Evolutionary conservation across 495 filamentous ascomycete genomes (phyloP).

Genomic region (Neohortaea acidophila): DNA sequence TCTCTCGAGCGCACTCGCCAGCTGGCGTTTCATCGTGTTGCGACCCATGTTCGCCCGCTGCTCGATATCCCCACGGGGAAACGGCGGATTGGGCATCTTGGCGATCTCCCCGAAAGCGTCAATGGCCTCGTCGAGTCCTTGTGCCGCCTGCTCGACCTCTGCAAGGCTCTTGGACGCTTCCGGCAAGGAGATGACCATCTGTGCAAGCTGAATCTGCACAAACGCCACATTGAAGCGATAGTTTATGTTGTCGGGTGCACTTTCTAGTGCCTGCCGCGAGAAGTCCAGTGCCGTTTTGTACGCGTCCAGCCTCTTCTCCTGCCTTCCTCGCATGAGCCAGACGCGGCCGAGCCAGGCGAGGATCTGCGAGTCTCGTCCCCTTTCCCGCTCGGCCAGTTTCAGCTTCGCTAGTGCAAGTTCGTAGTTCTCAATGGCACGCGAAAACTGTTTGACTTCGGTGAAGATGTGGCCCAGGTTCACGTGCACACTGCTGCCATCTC

Average conservation of each 20-base stretch:
- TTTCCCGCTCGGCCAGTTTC: slow-evolving; percentile 37
- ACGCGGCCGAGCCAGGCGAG: slow-evolving; percentile 88
- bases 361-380: slow-evolving; percentile 75
- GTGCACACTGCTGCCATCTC: slow-evolving; percentile 60
- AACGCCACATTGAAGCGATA: slow-evolving; percentile 97
- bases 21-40: slow-evolving; percentile 81
- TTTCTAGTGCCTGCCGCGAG: slow-evolving; percentile 62
- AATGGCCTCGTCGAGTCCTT: slow-evolving; percentile 84
- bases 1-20: slow-evolving; percentile 65
- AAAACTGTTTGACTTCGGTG: slow-evolving; percentile 73
- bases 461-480: slow-evolving; percentile 89
- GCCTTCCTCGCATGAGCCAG: slow-evolving; percentile 72
- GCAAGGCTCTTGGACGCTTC: slow-evolving; percentile 61
- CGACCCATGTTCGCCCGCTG: slow-evolving; percentile 92
- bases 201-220: slow-evolving; percentile 84
- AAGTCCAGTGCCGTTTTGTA: slow-evolving; percentile 81
- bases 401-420: slow-evolving; percentile 67
- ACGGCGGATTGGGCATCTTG: slow-evolving; percentile 68
- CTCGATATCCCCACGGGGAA: slow-evolving; percentile 76
- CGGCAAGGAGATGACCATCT: slow-evolving; percentile 55
- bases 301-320: slow-evolving; percentile 60
- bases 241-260: slow-evolving; percentile 69
- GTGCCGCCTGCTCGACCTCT: slow-evolving; percentile 61
- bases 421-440: slow-evolving; percentile 79
- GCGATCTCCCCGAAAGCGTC: slow-evolving; percentile 68